These are phyloP conservation scores for Cucumis sativus DNA, from an alignment of 306 rosid genomes.

Conservation along the genomic window DNA sequence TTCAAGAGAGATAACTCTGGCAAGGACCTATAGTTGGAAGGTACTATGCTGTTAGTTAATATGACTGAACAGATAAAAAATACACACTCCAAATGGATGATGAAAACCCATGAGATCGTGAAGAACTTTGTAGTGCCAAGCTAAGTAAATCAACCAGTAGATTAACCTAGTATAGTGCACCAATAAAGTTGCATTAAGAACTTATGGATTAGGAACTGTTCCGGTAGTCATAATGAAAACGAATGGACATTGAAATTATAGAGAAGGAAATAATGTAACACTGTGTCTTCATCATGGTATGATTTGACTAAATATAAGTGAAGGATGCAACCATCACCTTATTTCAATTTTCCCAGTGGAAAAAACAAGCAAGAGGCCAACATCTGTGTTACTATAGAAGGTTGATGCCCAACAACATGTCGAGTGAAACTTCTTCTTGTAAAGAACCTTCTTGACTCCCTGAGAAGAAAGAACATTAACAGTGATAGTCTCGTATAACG, in stretches of 20 bases:
- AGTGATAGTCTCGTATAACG: constrained; percentile 10
- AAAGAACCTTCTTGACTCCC: constrained; percentile 80
- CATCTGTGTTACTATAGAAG: constrained; percentile 30
- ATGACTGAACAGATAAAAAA: neutral
- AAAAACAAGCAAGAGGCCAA: constrained; percentile 49
- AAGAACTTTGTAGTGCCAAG: neutral
- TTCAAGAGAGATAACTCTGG: constrained; percentile 50
- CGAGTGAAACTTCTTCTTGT: constrained; percentile 65
- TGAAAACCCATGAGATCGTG: neutral
- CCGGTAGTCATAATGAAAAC: neutral
- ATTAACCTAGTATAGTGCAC: neutral
- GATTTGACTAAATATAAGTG: neutral
- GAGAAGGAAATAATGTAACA: neutral
- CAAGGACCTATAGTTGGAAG: constrained; percentile 46
- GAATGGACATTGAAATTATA: neutral
- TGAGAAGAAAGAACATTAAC: constrained; percentile 15
- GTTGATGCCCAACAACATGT: constrained; percentile 88
- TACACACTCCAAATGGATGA: neutral
- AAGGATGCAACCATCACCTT: constrained; percentile 30
- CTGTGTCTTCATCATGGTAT: neutral
- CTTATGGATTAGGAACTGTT: neutral
- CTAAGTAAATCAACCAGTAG: neutral
- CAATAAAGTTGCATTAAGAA: neutral
- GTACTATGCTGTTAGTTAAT: neutral
- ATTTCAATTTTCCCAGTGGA: constrained; percentile 57